Percentiles rank a stretch among this genome's conserved stretches.
phyloP scores from a whole-genome alignment of 2,329 filamentous ascomycete species.

The Penicillium sp. region DNA sequence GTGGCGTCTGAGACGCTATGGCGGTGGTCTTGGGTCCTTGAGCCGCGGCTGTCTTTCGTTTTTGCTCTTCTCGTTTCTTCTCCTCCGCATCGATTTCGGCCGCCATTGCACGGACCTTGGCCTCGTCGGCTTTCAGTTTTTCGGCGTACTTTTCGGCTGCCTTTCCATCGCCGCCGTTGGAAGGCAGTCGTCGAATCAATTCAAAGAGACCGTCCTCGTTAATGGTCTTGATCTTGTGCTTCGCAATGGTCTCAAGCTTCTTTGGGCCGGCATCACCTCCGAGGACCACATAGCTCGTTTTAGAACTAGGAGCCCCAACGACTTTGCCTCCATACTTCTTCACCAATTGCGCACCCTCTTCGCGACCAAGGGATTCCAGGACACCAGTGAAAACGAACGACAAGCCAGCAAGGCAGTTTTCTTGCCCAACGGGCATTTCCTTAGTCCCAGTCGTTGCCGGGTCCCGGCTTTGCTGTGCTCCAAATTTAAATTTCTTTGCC shows the following conservation, averaged over 20 bases:
- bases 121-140: constrained; percentile 80
- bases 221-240: constrained; percentile 82
- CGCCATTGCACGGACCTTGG: constrained; percentile 75
- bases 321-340: constrained; percentile 95
- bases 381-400: constrained; percentile 95
- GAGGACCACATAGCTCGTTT: constrained; percentile 90
- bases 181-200: constrained; percentile 75
- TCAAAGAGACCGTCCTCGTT: constrained; percentile 89
- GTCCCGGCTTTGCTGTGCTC: constrained; percentile 59
- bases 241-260: constrained; percentile 82
- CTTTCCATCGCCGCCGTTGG: constrained; percentile 82
- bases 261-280: constrained; percentile 89
- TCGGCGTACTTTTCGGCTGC: constrained; percentile 81
- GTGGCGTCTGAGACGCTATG: constrained; percentile 47
- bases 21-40: constrained; percentile 30
- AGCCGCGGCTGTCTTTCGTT: constrained; percentile 45
- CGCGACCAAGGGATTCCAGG: constrained; percentile 73
- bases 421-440: constrained; percentile 76
- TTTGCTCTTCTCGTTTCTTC: constrained; percentile 50
- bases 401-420: constrained; percentile 85
- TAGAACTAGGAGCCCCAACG: constrained; percentile 78
- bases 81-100: constrained; percentile 85
- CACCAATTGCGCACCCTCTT: constrained; percentile 80
- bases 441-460: constrained; percentile 62
- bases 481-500: constrained; percentile 75